Conservation (phyloP, 2,329 filamentous ascomycete species). For the Pseudogymnoascus sp. region DNA sequence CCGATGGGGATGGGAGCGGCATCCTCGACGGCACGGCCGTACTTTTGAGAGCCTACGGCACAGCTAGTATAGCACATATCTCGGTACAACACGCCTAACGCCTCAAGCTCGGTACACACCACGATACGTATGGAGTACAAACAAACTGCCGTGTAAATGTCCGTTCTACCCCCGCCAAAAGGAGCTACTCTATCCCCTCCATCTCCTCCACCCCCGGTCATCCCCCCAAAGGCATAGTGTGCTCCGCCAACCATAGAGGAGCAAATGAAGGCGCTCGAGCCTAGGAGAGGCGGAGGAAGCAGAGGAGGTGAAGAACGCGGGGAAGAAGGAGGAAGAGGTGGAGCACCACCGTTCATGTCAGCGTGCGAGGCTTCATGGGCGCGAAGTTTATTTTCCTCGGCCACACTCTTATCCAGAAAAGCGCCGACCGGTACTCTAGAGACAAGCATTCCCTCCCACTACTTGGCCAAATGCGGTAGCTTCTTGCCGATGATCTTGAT, state of each 20-base stretch:
- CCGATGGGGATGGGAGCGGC: background rate
- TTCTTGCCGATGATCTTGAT: background rate
- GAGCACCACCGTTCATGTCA: background rate
- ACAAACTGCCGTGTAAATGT: constrained; percentile 1
- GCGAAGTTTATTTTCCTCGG: background rate
- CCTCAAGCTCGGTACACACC: background rate
- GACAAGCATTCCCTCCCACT: background rate
- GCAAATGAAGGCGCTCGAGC: background rate
- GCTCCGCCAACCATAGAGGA: background rate
- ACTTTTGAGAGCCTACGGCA: background rate
- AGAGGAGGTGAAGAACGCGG: background rate
- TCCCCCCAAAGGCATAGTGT: background rate
- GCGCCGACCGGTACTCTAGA: background rate
- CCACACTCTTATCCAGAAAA: constrained; percentile 5
- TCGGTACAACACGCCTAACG: background rate
- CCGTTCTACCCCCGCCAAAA: background rate
- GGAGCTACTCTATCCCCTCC: background rate
- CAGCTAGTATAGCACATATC: background rate
- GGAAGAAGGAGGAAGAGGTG: background rate
- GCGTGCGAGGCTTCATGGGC: background rate
- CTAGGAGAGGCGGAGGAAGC: background rate
- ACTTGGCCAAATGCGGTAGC: background rate
- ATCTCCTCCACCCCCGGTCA: background rate
- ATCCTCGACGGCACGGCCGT: background rate
- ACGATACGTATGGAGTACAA: background rate